phyloP scores from a whole-genome alignment of 257 asterid genomes.

The Avicennia marina region DNA sequence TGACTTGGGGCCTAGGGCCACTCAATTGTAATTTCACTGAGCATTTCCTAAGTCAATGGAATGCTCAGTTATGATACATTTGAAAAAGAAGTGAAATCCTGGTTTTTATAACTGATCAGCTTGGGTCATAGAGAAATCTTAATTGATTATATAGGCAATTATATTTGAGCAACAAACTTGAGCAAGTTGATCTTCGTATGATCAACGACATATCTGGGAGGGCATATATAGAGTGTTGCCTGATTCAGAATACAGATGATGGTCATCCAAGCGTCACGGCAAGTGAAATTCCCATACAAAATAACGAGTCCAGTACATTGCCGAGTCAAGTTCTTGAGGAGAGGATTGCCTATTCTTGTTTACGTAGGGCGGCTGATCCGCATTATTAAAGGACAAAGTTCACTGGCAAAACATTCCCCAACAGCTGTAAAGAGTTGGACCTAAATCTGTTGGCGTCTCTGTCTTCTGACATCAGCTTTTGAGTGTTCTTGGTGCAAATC shows the following conservation, averaged over 20 bases:
- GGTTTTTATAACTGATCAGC: neutral
- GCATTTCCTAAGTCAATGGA: neutral
- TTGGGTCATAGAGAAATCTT: too few species aligned
- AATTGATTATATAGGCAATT: too few species aligned
- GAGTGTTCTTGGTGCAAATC: constrained; percentile 90
- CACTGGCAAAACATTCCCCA: constrained; percentile 90
- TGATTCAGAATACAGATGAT: constrained; percentile 45
- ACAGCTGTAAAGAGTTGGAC: constrained; percentile 84
- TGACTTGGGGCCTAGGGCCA: neutral
- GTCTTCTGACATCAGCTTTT: constrained; percentile 83
- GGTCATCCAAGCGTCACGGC: constrained; percentile 41
- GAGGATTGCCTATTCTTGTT: constrained; percentile 72
- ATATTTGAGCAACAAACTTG: too few species aligned
- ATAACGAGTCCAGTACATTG: constrained; percentile 34
- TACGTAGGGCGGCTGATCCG: constrained; percentile 84
- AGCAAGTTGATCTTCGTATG: too few species aligned
- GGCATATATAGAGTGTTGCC: too few species aligned
- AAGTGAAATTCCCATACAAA: constrained; percentile 21
- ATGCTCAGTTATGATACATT: too few species aligned
- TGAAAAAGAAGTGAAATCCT: neutral
- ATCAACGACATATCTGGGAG: too few species aligned
- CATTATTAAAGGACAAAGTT: constrained; percentile 53
- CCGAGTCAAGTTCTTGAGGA: constrained; percentile 73
- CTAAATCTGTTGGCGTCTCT: constrained; percentile 89
- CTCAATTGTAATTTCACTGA: neutral